Percentiles rank a stretch among this genome's conserved stretches.
These are phyloP conservation scores for Oehlia diaphana DNA, from an alignment of 192 early-diverging fungal species.

Conservation along the genomic window DNA sequence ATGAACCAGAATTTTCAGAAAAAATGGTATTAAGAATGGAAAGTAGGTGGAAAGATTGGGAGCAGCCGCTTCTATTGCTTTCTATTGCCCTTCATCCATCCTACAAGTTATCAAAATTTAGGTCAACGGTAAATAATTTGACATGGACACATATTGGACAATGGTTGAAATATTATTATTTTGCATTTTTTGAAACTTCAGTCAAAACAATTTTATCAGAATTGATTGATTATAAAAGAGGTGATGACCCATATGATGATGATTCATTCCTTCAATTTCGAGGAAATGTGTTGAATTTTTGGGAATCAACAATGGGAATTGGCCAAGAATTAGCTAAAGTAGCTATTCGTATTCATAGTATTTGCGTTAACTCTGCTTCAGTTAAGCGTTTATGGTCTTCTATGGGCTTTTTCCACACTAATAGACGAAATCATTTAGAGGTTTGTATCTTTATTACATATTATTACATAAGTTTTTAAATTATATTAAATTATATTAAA, in stretches of 20 bases:
- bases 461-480: too few species aligned
- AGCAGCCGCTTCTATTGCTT: neutral
- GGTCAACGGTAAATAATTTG: neutral
- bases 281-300: conserved; percentile 11
- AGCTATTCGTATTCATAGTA: neutral
- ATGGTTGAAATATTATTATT: neutral
- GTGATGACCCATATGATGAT: conserved; percentile 4
- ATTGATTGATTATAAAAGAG: conserved; percentile 9
- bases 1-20: neutral
- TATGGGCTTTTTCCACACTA: too few species aligned
- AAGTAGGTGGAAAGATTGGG: neutral
- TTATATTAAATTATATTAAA: too few species aligned
- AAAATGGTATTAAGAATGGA: conserved; percentile 15
- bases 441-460: too few species aligned
- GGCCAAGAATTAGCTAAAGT: neutral
- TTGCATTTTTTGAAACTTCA: neutral
- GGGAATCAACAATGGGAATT: neutral
- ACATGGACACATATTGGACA: neutral
- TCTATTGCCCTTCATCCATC: neutral
- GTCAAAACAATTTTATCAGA: conserved; percentile 7
- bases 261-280: neutral
- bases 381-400: too few species aligned
- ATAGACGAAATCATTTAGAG: too few species aligned
- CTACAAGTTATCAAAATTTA: neutral
- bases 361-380: too few species aligned